Evolutionary conservation across 805 yeast species (phyloP).

Genomic region (Metschnikowia proteae): DNA sequence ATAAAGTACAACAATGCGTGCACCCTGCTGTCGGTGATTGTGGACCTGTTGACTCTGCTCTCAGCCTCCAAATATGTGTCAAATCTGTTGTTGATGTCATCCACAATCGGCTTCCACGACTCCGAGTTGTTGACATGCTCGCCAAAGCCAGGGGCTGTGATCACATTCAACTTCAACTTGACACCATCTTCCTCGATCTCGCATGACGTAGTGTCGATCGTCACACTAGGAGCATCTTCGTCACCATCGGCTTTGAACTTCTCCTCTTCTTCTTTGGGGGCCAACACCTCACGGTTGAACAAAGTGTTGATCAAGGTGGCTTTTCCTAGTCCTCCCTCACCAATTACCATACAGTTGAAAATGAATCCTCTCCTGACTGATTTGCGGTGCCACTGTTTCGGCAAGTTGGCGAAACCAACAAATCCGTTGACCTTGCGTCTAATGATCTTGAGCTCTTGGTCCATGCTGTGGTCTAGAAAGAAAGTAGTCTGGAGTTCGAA

Average conservation of each 20-base stretch:
- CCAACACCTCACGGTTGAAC: constrained; percentile 48
- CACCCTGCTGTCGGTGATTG: constrained; percentile 73
- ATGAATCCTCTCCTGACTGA: constrained; percentile 66
- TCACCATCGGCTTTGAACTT: constrained; percentile 13
- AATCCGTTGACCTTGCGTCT: constrained; percentile 84
- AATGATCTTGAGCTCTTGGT: constrained; percentile 55
- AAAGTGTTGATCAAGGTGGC: constrained; percentile 87
- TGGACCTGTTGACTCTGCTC: constrained; percentile 71
- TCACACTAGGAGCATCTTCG: constrained; percentile 17
- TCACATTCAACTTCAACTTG: constrained; percentile 73
- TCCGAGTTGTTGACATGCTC: constrained; percentile 71
- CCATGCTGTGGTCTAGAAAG: constrained; percentile 11
- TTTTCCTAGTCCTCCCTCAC: constrained; percentile 91
- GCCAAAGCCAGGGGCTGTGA: constrained; percentile 94
- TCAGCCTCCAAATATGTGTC: constrained; percentile 88
- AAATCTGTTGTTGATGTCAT: constrained; percentile 81
- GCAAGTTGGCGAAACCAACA: constrained; percentile 96
- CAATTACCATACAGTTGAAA: constrained; percentile 85
- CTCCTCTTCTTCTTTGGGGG: constrained; percentile 6
- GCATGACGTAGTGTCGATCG: constrained; percentile 25
- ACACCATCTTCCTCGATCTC: constrained; percentile 88
- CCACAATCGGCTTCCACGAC: constrained; percentile 88
- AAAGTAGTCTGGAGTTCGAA: neutral
- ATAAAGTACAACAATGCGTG: constrained; percentile 93
- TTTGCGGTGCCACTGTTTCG: constrained; percentile 98